These are phyloP conservation scores for Ramaria sp. DNA, from an alignment of 768 basidiomycete species.

Conservation along the genomic window DNA sequence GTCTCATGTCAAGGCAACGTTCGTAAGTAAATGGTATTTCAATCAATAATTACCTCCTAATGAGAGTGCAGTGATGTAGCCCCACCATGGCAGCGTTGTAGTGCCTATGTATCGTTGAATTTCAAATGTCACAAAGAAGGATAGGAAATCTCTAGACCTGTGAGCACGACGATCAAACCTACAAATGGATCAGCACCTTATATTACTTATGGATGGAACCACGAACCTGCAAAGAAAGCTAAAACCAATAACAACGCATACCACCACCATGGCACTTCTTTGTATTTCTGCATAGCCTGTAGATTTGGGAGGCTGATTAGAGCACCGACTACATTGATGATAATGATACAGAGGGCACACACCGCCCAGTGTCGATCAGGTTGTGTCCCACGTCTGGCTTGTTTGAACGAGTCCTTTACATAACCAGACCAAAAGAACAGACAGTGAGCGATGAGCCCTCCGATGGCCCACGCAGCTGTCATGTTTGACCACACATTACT, in stretches of 20 bases:
- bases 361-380: slow-evolving; percentile 50
- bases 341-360: neutral
- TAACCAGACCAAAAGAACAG: slow-evolving; percentile 49
- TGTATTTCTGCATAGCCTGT: slow-evolving; percentile 47
- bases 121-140: neutral
- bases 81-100: slow-evolving; percentile 54
- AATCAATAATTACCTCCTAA: slow-evolving; percentile 27
- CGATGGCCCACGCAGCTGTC: slow-evolving; percentile 41
- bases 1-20: neutral
- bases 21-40: neutral
- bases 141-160: neutral
- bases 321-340: neutral
- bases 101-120: slow-evolving; percentile 24
- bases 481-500: slow-evolving; percentile 45
- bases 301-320: neutral
- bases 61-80: slow-evolving; percentile 45
- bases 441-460: slow-evolving; percentile 46
- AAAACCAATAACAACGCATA: slow-evolving; percentile 37
- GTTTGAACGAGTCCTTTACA: slow-evolving; percentile 38
- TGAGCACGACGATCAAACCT: slow-evolving; percentile 44
- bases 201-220: neutral
- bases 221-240: slow-evolving; percentile 45
- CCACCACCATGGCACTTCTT: slow-evolving; percentile 55
- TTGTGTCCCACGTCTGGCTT: slow-evolving; percentile 33
- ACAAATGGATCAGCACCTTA: neutral